Evolutionary conservation across 1,139 yeast genomes (phyloP).

Genomic region (Saccharomyces hybrid): DNA sequence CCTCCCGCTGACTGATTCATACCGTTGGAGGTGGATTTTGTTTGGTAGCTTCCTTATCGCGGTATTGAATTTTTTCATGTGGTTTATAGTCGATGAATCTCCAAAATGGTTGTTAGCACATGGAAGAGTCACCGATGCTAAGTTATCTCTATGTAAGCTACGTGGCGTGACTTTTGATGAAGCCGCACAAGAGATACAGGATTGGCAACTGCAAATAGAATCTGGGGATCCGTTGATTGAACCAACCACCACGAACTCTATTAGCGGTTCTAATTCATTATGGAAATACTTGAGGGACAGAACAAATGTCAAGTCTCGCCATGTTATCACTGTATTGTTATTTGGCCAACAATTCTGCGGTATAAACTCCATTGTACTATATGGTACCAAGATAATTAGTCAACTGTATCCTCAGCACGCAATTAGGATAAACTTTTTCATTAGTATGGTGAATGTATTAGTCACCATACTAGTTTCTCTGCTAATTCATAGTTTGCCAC

Average conservation of each 20-base stretch:
- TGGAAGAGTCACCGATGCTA: constrained; percentile 35
- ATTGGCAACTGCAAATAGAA: constrained; percentile 16
- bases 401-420: constrained; percentile 61
- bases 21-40: constrained; percentile 66
- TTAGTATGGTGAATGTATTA: constrained; percentile 63
- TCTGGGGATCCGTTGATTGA: background rate
- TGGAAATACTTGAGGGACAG: constrained; percentile 44
- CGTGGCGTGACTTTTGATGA: constrained; percentile 28
- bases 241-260: background rate
- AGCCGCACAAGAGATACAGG: constrained; percentile 29
- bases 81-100: constrained; percentile 55
- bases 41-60: constrained; percentile 54
- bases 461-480: constrained; percentile 69
- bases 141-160: constrained; percentile 30
- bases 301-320: constrained; percentile 48
- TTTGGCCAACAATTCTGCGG: constrained; percentile 88
- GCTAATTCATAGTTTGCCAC: constrained; percentile 64
- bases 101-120: constrained; percentile 67
- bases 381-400: constrained; percentile 77
- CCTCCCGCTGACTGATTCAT: constrained; percentile 53
- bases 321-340: constrained; percentile 66
- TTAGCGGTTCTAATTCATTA: constrained; percentile 14
- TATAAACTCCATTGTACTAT: constrained; percentile 82
- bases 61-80: constrained; percentile 40
- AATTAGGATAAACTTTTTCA: constrained; percentile 60